Conservation (phyloP, 2,329 filamentous ascomycete genomes). For the Bipolaris victoriae region DNA sequence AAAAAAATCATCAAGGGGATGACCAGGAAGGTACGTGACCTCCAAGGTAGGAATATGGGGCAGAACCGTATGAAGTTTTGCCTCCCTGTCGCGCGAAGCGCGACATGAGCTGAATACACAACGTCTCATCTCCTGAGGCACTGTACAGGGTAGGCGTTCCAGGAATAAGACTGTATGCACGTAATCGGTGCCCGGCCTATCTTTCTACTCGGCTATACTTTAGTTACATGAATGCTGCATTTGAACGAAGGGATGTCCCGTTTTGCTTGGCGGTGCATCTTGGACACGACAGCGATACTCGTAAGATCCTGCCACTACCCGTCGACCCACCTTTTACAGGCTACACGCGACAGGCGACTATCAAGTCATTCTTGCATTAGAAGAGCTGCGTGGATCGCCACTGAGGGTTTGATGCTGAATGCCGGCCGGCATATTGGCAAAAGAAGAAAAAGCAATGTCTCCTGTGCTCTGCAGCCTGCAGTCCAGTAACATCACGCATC, state of each 20-base stretch:
- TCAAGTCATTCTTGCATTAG: background rate
- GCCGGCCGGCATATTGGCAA: background rate
- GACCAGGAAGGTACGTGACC: conserved; percentile 4
- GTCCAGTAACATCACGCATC: background rate
- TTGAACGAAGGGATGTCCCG: conserved; percentile 14
- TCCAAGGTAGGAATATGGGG: background rate
- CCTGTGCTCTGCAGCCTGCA: background rate
- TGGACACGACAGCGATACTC: conserved; percentile 9
- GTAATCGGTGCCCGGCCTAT: conserved; percentile 4
- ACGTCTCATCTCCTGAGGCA: conserved; percentile 3
- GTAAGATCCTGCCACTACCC: conserved; percentile 17
- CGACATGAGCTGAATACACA: conserved; percentile 9
- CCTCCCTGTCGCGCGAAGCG: background rate
- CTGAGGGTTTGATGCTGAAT: background rate
- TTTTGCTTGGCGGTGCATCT: conserved; percentile 18
- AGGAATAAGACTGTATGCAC: conserved; percentile 6
- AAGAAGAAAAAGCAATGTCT: background rate
- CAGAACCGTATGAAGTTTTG: conserved; percentile 7
- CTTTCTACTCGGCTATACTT: conserved; percentile 1
- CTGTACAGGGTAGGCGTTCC: conserved; percentile 1
- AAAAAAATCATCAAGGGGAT: conserved; percentile 3
- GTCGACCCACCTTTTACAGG: conserved; percentile 1
- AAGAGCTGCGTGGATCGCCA: background rate
- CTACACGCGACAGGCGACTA: conserved; percentile 18
- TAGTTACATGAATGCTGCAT: conserved; percentile 16